Evolutionary conservation across 2,329 filamentous ascomycete genomes (phyloP).

Genomic region (Ciborinia camelliae): DNA sequence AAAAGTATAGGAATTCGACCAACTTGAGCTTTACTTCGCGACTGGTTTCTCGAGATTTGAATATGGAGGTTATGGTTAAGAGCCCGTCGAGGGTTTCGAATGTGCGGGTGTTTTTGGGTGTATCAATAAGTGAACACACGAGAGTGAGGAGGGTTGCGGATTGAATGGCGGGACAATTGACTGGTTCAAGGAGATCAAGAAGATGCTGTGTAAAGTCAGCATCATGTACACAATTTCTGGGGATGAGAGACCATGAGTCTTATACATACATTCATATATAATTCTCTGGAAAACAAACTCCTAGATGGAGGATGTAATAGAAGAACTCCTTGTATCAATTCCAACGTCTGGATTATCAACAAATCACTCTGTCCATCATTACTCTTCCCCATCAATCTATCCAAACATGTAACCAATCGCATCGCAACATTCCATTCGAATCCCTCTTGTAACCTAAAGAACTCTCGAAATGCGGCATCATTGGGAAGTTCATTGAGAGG

Average conservation of each 20-base stretch:
- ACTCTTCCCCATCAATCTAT: constrained; percentile 78
- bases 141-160: constrained; percentile 86
- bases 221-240: neutral
- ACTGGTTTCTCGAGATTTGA: constrained; percentile 81
- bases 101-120: constrained; percentile 81
- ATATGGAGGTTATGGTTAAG: constrained; percentile 84
- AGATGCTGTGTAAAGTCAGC: constrained; percentile 57
- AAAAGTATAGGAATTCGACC: constrained; percentile 98
- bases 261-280: constrained; percentile 81
- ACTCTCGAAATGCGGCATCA: constrained; percentile 89
- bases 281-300: constrained; percentile 79
- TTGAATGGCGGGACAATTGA: constrained; percentile 89
- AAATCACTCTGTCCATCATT: constrained; percentile 81
- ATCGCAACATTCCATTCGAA: constrained; percentile 97
- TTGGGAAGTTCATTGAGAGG: constrained; percentile 66
- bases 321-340: constrained; percentile 83
- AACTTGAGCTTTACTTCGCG: constrained; percentile 91
- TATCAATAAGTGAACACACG: constrained; percentile 82
- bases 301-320: constrained; percentile 89
- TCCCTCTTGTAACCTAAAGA: constrained; percentile 93
- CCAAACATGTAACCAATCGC: constrained; percentile 79
- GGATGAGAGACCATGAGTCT: neutral
- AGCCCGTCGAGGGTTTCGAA: constrained; percentile 92
- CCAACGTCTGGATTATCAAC: constrained; percentile 81
- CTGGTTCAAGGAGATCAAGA: constrained; percentile 88